Base-by-base conservation (phyloP, 1,284 basidiomycete genomes). In the Tranzscheliella williamsii region DNA sequence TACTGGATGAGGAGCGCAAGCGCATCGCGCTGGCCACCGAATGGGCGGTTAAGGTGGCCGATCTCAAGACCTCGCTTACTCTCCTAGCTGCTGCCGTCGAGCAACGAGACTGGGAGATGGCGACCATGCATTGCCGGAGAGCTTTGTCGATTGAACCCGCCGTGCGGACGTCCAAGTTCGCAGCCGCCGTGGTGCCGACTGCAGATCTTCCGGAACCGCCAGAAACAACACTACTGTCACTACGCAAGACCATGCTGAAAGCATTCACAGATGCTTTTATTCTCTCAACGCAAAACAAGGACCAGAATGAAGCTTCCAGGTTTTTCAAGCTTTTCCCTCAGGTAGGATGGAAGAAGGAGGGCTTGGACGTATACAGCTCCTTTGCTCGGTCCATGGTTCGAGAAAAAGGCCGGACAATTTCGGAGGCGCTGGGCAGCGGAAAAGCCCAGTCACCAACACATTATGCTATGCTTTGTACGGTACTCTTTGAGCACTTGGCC, bases 251-350 rank as follows among this genome's bases (percentile, higher is more conserved):
- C 21, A 84, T 99, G 5, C 82, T 98, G 12, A 79, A 83, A 5
- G 85, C 88, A 27, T 97, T 97, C 78, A 83, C 84, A 16, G 81
- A 81, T 9, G 85, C 88, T 41, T 98, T 98, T 53, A 89, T 90
- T 4, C 89, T 90, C 2, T 83, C 83, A 7, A 83, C 84, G 5
- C 84, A 87, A 34, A 91, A 93, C 79, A 58, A 57, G 48, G 69
- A 73, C 37, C 63, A 73, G 38, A 86, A 86, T 18, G 87, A 88
- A 13, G 95, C 91, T 2, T 93, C 87, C 62, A 85, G 93, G 5
- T 98, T 91, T 80, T 97, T 98, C 83, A 92, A 95, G 75, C 82
- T 98, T 2, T 97, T 98, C 79, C 94, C 95, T 2, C 86, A 87
- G 1, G 90, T 98, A 40, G 91, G 91, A 4, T 82, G 82, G 38